Evolutionary conservation across 805 yeast species (phyloP).

Genomic region (Barnettozyma sucrosica): DNA sequence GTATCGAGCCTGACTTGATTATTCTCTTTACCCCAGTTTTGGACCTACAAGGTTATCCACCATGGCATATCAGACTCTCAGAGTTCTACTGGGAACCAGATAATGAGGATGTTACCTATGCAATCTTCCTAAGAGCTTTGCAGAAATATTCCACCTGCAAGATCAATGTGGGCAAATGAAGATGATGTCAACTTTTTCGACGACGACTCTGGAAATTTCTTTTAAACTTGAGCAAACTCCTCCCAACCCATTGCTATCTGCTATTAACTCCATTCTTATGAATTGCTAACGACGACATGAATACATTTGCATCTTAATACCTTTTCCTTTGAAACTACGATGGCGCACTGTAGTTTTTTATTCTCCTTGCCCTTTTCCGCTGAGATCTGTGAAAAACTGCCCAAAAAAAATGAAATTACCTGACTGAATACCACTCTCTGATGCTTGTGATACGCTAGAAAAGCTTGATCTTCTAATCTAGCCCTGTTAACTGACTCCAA

Average conservation of each 20-base stretch:
- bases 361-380: too few relatives aligned
- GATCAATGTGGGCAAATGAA: slow-evolving; percentile 79
- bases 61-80: slow-evolving; percentile 91
- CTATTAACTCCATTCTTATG: not conserved
- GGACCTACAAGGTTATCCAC: slow-evolving; percentile 92
- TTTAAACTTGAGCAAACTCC: not conserved
- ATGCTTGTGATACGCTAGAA: too few relatives aligned
- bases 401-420: too few relatives aligned
- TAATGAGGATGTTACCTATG: slow-evolving; percentile 72
- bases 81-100: slow-evolving; percentile 92
- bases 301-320: slow-evolving; percentile 1
- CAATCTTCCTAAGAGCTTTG: slow-evolving; percentile 75
- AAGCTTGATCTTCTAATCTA: too few relatives aligned
- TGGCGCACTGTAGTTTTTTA: not conserved
- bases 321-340: not conserved
- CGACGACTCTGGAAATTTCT: not conserved
- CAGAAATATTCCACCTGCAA: slow-evolving; percentile 74
- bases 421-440: too few relatives aligned
- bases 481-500: too few relatives aligned
- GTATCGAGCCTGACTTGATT: slow-evolving; percentile 88
- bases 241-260: not conserved
- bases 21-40: slow-evolving; percentile 80
- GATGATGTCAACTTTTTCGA: not conserved
- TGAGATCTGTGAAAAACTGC: too few relatives aligned
- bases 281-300: slow-evolving; percentile 5